Percentiles rank a stretch among this genome's conserved stretches.
phyloP scores from a whole-genome alignment of 257 asterid species.

The Primulina tabacum region DNA sequence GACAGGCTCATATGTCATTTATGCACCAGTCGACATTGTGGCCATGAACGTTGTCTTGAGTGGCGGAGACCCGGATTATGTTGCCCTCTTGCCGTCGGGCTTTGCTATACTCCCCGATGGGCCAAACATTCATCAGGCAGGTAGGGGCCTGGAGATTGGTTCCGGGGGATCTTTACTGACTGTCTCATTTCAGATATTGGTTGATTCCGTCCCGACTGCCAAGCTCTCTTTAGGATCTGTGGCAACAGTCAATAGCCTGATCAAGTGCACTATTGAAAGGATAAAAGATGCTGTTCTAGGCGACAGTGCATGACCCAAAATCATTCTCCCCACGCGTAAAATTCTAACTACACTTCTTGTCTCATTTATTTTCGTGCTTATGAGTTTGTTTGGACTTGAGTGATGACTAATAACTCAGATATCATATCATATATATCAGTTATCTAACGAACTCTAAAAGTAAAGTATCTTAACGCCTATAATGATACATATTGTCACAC shows the following conservation, averaged over 20 bases:
- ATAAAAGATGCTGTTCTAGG: slow-evolving; percentile 30
- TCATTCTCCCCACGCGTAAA: neutral
- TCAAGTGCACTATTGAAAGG: slow-evolving; percentile 36
- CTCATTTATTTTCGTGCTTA: too few species aligned
- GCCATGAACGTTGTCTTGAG: slow-evolving; percentile 25
- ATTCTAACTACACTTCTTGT: neutral
- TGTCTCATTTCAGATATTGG: slow-evolving; percentile 45
- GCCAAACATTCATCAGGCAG: slow-evolving; percentile 23
- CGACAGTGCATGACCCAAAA: neutral
- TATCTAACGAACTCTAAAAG: too few species aligned
- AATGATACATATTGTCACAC: too few species aligned
- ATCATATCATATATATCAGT: too few species aligned
- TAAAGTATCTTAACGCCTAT: too few species aligned
- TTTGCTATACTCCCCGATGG: slow-evolving; percentile 61
- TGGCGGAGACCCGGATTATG: slow-evolving; percentile 36
- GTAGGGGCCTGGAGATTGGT: slow-evolving; percentile 14
- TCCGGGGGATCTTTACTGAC: slow-evolving; percentile 50
- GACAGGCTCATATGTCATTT: slow-evolving; percentile 42
- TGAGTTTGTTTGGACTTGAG: too few species aligned
- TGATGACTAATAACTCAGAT: too few species aligned
- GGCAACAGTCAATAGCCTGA: slow-evolving; percentile 28
- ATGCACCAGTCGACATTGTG: slow-evolving; percentile 42
- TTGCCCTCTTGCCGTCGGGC: slow-evolving; percentile 54
- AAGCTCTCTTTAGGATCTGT: slow-evolving; percentile 34
- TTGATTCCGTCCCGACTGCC: slow-evolving; percentile 34